phyloP scores from a whole-genome alignment of 2,329 filamentous ascomycete species.

The Claviceps pusilla region DNA sequence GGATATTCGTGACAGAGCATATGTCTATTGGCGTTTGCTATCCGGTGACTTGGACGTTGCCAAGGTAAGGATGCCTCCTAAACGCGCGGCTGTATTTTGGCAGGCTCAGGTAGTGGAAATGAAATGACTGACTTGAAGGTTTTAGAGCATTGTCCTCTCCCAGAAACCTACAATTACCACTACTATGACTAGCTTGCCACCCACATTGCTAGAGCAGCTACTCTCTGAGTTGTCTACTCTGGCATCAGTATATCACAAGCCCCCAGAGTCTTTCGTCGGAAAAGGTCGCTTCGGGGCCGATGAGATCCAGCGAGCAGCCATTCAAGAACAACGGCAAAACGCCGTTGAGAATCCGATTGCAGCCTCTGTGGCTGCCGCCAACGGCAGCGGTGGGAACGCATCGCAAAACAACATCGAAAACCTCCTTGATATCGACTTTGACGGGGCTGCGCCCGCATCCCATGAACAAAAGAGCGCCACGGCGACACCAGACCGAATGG shows the following conservation, averaged over 20 bases:
- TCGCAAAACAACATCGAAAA: conserved; percentile 78
- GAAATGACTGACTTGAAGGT: neutral
- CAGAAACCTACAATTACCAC: conserved; percentile 89
- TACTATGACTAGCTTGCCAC: conserved; percentile 80
- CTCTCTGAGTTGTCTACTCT: conserved; percentile 83
- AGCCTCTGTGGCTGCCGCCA: conserved; percentile 59
- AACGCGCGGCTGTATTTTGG: too few relatives aligned
- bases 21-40: conserved; percentile 93
- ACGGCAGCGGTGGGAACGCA: conserved; percentile 37
- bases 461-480: conserved; percentile 42
- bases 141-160: conserved; percentile 70
- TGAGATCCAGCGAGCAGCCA: conserved; percentile 84
- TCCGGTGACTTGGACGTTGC: conserved; percentile 84
- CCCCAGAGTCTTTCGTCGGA: conserved; percentile 92
- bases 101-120: neutral
- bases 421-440: conserved; percentile 88
- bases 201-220: conserved; percentile 74
- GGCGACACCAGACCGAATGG: conserved; percentile 53
- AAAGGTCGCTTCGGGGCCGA: conserved; percentile 89
- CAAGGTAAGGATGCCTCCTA: conserved; percentile 41
- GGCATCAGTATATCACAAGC: conserved; percentile 96
- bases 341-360: conserved; percentile 89
- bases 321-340: conserved; percentile 89
- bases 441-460: conserved; percentile 82
- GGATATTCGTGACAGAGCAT: conserved; percentile 90